A percentile compares a stretch with the other conserved stretches of the same genome.
Evolutionary conservation across 371 early-diverging fungal species (phyloP).

Genomic region (Nematocida displodere): DNA sequence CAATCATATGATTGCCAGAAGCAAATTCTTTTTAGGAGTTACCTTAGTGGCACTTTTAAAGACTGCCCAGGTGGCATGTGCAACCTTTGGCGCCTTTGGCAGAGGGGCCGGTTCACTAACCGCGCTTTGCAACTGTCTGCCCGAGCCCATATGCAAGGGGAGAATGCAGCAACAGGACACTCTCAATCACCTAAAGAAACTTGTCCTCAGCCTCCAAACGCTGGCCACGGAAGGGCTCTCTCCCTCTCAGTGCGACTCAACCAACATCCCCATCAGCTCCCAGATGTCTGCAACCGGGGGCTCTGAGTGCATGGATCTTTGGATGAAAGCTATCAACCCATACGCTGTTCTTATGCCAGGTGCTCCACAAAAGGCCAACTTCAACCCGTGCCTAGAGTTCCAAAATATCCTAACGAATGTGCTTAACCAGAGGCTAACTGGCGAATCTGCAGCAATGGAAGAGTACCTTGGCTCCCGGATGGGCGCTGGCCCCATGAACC

Average conservation of each 20-base stretch:
- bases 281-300: neutral
- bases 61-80: too few species aligned
- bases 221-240: neutral
- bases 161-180: too few species aligned
- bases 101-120: neutral
- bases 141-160: too few species aligned
- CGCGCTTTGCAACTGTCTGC: constrained; percentile 37
- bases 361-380: neutral
- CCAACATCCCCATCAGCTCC: too few species aligned
- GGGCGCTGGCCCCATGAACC: neutral
- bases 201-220: neutral
- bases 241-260: constrained; percentile 1
- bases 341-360: constrained; percentile 6
- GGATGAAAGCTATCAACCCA: constrained; percentile 42
- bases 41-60: too few species aligned
- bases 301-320: constrained; percentile 45
- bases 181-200: constrained; percentile 3
- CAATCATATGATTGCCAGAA: too few species aligned
- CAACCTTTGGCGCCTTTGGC: too few species aligned
- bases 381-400: constrained; percentile 29
- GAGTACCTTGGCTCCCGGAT: neutral
- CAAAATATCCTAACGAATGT: constrained; percentile 15
- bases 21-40: too few species aligned
- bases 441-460: constrained; percentile 2
- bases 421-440: constrained; percentile 22